phyloP scores from a whole-genome alignment of 1,284 basidiomycete genomes.

The Cutaneotrichosporon dermatis region DNA sequence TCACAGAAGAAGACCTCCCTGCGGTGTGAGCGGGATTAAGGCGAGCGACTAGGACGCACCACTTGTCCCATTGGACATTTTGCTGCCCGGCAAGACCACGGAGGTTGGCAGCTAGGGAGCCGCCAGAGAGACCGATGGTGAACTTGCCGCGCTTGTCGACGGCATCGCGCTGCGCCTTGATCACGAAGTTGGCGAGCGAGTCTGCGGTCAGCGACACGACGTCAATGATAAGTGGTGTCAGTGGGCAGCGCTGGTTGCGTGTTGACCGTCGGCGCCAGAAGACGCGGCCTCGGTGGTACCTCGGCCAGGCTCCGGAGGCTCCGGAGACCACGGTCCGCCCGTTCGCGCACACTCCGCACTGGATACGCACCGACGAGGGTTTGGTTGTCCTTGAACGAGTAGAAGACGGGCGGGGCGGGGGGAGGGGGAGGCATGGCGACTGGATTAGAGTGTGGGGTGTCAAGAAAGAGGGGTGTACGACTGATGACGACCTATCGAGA shows the following conservation, averaged over 20 bases:
- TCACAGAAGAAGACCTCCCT: constrained; percentile 99
- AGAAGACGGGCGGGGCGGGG: constrained; percentile 63
- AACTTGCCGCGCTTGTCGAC: constrained; percentile 88
- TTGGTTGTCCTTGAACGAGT: constrained; percentile 63
- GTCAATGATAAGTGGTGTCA: too few relatives aligned
- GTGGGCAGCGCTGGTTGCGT: not conserved
- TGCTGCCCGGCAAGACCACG: constrained; percentile 67
- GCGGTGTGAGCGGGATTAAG: constrained; percentile 12
- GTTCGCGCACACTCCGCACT: too few relatives aligned
- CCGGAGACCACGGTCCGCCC: too few relatives aligned
- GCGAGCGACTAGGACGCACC: constrained; percentile 49
- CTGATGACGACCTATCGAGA: not conserved
- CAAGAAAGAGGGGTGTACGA: not conserved
- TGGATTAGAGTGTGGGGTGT: constrained; percentile 1
- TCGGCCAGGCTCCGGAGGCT: too few relatives aligned
- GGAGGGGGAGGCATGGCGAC: constrained; percentile 48
- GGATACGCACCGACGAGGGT: constrained; percentile 53
- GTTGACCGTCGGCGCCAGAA: too few relatives aligned
- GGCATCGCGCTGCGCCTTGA: constrained; percentile 88
- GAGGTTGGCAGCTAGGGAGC: constrained; percentile 84
- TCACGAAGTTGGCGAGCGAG: constrained; percentile 76
- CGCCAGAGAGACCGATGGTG: constrained; percentile 89
- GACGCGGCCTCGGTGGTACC: too few relatives aligned
- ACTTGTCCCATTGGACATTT: constrained; percentile 68
- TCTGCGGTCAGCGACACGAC: constrained; percentile 27